Base-by-base conservation (phyloP, 805 yeast species). In the Kockiozyma suomiensis region DNA sequence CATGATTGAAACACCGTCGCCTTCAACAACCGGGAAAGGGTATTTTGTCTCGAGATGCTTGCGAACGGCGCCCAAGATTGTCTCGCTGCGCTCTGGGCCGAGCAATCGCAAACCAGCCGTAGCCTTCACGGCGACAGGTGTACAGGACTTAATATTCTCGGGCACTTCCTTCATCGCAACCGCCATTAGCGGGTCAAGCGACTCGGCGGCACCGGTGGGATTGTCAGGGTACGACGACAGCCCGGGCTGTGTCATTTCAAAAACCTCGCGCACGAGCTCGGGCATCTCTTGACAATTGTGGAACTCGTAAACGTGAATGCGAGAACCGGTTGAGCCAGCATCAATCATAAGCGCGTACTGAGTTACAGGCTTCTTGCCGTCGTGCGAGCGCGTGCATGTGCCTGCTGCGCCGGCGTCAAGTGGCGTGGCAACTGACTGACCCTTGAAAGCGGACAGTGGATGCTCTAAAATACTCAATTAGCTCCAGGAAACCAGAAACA, bases 261-360 rank as follows among this genome's bases (percentile, higher is more conserved):
- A 94, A 56, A 81, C 83, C 77, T 94, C 99, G 50, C 81, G 78
- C 57, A 90, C 75, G 67, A 94, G 84, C 59, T 77, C 80, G 46
- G 99, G 98, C 57, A 96, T 93, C 40, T 88, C 83, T 50, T 79
- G 79, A 72, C 98, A 92, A 57, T 90, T 85, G 76, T 90, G 89
- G 77, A 94, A 94, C 69, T 88, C 85, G 76, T 96, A 94, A 50
- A 94, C 86, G 74, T 96, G 99, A 41, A 94, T 88, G 74, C 99
- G 85, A 15, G 97, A 91, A 33, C 99, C 99, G 15, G 96, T 87
- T 0, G 98, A 92, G 7, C 99, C 99, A 6, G 99, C 99, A 78
- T 94, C 99, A 58, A 94, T 79, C 97, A 94, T 91, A 25, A 94
- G 82, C 32, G 92, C 97, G 68, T 81, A 93, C 70, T 88, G 87